Evolutionary conservation across 2,329 filamentous ascomycete genomes (phyloP).

Genomic region (Fusarium sp.): DNA sequence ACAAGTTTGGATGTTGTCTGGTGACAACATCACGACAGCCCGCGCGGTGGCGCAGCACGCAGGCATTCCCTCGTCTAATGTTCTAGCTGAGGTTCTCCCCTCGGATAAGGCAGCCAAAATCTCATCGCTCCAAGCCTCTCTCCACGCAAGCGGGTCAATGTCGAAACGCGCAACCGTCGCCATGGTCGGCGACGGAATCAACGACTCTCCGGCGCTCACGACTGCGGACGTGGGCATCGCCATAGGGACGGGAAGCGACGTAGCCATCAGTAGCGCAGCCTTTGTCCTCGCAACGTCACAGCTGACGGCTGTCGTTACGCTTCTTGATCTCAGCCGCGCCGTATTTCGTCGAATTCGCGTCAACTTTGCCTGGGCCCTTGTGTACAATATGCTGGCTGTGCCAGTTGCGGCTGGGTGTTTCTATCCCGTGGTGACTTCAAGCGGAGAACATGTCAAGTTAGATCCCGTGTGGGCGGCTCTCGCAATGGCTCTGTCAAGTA

Average conservation of each 20-base stretch:
- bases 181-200: constrained; percentile 91
- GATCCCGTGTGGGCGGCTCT: constrained; percentile 88
- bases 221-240: constrained; percentile 86
- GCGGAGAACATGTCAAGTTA: constrained; percentile 68
- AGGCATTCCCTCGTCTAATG: constrained; percentile 77
- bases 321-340: constrained; percentile 75
- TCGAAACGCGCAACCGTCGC: constrained; percentile 68
- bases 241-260: constrained; percentile 84
- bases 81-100: constrained; percentile 89
- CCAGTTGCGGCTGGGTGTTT: constrained; percentile 85
- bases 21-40: constrained; percentile 89
- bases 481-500: constrained; percentile 92
- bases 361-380: constrained; percentile 86
- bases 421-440: constrained; percentile 65
- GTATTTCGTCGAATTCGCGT: constrained; percentile 83
- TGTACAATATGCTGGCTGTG: constrained; percentile 83
- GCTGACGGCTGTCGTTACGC: constrained; percentile 75
- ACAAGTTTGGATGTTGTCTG: constrained; percentile 91
- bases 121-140: constrained; percentile 67
- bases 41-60: constrained; percentile 79
- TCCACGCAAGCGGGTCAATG: constrained; percentile 52
- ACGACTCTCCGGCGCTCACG: constrained; percentile 84
- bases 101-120: constrained; percentile 83
- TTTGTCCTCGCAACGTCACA: constrained; percentile 84
- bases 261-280: constrained; percentile 82